A percentile compares a stretch with the other conserved stretches of the same genome.
phyloP scores from a whole-genome alignment of 2,329 filamentous ascomycete species.

The Neofusicoccum parvum region DNA sequence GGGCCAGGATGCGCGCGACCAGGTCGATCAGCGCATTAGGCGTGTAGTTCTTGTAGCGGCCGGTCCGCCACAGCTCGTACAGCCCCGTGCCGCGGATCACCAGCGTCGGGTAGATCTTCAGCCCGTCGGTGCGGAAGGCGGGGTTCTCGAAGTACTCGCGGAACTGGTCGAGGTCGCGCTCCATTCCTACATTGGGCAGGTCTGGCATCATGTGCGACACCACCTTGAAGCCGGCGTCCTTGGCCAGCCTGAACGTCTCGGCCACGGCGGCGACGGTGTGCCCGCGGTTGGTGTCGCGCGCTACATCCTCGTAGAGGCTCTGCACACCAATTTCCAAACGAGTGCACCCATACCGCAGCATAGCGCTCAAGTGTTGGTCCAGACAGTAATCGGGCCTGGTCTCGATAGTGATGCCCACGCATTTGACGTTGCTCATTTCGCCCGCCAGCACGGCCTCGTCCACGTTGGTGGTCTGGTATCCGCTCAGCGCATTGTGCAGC shows the following conservation, averaged over 20 bases:
- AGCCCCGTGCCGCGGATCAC: constrained; percentile 95
- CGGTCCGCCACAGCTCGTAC: constrained; percentile 96
- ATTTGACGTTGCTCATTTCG: constrained; percentile 96
- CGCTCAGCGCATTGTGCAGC: constrained; percentile 93
- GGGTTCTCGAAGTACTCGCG: constrained; percentile 97
- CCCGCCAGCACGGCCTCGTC: constrained; percentile 94
- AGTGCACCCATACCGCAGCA: constrained; percentile 98
- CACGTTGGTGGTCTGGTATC: constrained; percentile 91
- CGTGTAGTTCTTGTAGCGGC: constrained; percentile 97
- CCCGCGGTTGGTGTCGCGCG: constrained; percentile 94
- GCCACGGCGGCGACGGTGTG: constrained; percentile 95
- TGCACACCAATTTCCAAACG: constrained; percentile 93
- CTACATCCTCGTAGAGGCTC: constrained; percentile 95
- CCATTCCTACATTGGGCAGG: constrained; percentile 96
- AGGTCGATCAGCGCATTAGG: constrained; percentile 95
- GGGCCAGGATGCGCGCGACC: constrained; percentile 90
- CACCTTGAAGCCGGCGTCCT: constrained; percentile 98
- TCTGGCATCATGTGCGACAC: constrained; percentile 99
- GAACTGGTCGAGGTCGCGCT: constrained; percentile 95
- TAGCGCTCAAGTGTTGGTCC: constrained; percentile 90
- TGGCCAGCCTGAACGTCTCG: constrained; percentile 95
- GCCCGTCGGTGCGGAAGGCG: constrained; percentile 89
- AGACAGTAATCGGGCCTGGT: constrained; percentile 96
- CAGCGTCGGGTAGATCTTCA: constrained; percentile 97
- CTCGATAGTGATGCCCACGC: constrained; percentile 97